phyloP scores from a whole-genome alignment of 257 asterid genomes.

The Salvia miltiorrhiza region DNA sequence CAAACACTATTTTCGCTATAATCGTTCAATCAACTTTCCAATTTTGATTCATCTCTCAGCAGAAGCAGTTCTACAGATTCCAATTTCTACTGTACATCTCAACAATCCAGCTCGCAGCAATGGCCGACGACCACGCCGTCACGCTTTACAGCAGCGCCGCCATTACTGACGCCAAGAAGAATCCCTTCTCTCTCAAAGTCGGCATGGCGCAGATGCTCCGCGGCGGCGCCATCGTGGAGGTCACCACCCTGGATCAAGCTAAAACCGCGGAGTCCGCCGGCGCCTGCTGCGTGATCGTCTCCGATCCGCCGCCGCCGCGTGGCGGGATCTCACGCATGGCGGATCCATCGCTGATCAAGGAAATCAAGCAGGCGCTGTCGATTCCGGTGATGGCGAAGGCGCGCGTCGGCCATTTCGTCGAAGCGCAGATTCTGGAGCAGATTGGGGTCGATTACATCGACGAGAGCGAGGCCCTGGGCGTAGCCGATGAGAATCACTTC shows the following conservation, averaged over 20 bases:
- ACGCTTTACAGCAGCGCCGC: slow-evolving; percentile 70
- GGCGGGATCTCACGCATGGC: slow-evolving; percentile 76
- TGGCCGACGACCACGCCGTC: slow-evolving; percentile 81
- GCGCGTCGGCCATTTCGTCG: slow-evolving; percentile 85
- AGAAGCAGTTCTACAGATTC: neutral
- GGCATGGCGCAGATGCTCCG: slow-evolving; percentile 79
- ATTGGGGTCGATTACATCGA: slow-evolving; percentile 76
- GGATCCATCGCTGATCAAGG: slow-evolving; percentile 68
- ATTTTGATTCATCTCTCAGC: neutral
- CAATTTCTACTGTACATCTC: slow-evolving; percentile 13
- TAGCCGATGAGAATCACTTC: slow-evolving; percentile 70
- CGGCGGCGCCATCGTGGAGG: slow-evolving; percentile 79
- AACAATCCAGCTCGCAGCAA: slow-evolving; percentile 18
- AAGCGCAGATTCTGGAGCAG: slow-evolving; percentile 78
- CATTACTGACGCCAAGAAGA: slow-evolving; percentile 63
- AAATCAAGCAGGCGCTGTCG: slow-evolving; percentile 59
- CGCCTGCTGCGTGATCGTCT: slow-evolving; percentile 62
- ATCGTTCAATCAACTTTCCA: neutral
- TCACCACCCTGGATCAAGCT: slow-evolving; percentile 60
- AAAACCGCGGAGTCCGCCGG: slow-evolving; percentile 86
- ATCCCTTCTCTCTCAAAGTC: slow-evolving; percentile 62
- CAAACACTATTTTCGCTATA: neutral
- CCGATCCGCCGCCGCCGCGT: slow-evolving; percentile 46
- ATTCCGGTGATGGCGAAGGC: slow-evolving; percentile 69
- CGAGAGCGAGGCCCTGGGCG: slow-evolving; percentile 59